Percentiles rank a stretch among this genome's conserved stretches.
Evolutionary conservation across 352 stramenopile genomes (phyloP).

Genomic region (Phytophthora nicotianae): DNA sequence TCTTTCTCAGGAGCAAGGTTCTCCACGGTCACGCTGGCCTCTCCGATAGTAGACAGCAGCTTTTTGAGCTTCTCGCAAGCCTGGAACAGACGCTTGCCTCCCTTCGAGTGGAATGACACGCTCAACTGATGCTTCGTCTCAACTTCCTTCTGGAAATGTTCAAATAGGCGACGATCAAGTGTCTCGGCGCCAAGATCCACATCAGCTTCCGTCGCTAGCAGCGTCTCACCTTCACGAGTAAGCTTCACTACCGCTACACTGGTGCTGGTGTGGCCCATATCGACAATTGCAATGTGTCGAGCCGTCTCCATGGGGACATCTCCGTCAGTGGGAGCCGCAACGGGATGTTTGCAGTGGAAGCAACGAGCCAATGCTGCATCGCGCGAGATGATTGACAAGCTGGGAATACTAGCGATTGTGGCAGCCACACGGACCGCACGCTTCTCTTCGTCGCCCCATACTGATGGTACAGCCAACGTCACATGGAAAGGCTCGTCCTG

Average conservation of each 20-base stretch:
- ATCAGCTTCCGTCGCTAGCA: slow-evolving; percentile 63
- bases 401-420: slow-evolving; percentile 67
- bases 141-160: slow-evolving; percentile 79
- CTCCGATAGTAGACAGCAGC: slow-evolving; percentile 86
- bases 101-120: slow-evolving; percentile 71
- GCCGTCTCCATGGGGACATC: slow-evolving; percentile 32
- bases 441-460: slow-evolving; percentile 64
- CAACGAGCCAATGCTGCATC: slow-evolving; percentile 71
- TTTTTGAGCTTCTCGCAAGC: slow-evolving; percentile 91
- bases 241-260: slow-evolving; percentile 77
- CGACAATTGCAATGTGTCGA: slow-evolving; percentile 82
- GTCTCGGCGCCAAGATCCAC: slow-evolving; percentile 70
- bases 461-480: slow-evolving; percentile 67
- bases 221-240: slow-evolving; percentile 56
- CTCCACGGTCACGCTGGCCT: slow-evolving; percentile 82
- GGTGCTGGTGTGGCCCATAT: slow-evolving; percentile 87
- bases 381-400: slow-evolving; percentile 52
- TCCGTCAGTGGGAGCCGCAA: slow-evolving; percentile 36
- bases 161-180: slow-evolving; percentile 79
- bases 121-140: slow-evolving; percentile 55
- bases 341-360: slow-evolving; percentile 85
- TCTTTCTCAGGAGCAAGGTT: slow-evolving; percentile 86
- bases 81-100: slow-evolving; percentile 86
- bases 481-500: slow-evolving; percentile 53
- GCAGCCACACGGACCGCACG: slow-evolving; percentile 50